Evolutionary conservation across 192 early-diverging fungal species (phyloP), one percentile per base, ranked within the genome.

Genomic region (Backusella luteola): DNA sequence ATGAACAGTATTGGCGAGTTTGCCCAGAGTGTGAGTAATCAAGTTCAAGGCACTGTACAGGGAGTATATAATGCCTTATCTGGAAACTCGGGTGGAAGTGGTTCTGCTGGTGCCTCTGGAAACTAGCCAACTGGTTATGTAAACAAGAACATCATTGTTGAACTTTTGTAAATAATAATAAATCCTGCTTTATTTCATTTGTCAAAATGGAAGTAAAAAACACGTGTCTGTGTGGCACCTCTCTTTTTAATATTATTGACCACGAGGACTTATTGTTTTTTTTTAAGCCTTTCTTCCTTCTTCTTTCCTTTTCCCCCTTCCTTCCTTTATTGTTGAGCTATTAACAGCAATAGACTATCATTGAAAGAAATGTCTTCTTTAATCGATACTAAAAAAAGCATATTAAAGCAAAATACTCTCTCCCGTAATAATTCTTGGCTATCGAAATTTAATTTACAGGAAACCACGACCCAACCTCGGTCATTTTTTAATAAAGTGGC

Each of bases 181-280:
- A n/a, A 44, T 44, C 42, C 6, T 49, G 4, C 46, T 44, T 44
- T 44, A 49, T 49, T 49, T 49, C 46, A 49, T 49, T 49, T 49
- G 46, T 49, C 46, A 49, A 49, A 49, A n/a, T 49, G 19, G 46
- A 17, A 49, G 19, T 4, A 6, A 63, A 63, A 63, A 63, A 63
- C 56, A 63, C 56, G 56, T 63, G 56, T 63, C 56, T 63, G 7
- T 29, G 56, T 63, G 56, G 56, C 56, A 63, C 56, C 56, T 26
- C 26, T 63, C 9, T 56, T 56, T 32, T 56, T 56, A 9, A 21
- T 26, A 56, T 56, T n/a, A 4, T 63, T 29, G 26, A 29, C 23
- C 56, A 63, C 56, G 56, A 63, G 56, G 56, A 29, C n/a, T 63
- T 26, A 63, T 63, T 63, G 56, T 63, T 63, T 63, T 59, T 59